Percentiles rank a stretch among this genome's conserved stretches.
Conservation (phyloP, 2,329 filamentous ascomycete genomes). For the Fulvia fulva region DNA sequence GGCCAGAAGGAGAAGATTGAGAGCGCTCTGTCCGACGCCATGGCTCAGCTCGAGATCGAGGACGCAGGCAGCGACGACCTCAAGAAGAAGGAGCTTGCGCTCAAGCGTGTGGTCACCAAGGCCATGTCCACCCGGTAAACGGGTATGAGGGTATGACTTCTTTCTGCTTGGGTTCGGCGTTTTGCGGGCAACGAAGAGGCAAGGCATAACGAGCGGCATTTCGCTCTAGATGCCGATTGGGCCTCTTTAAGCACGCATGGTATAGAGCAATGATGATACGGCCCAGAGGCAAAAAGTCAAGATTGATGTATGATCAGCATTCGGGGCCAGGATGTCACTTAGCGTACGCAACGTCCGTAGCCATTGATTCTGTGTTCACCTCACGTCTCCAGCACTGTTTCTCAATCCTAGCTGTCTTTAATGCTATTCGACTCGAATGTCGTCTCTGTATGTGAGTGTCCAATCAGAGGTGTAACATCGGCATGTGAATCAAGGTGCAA, state of each 20-base stretch:
- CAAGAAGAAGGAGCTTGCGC: conserved; percentile 98
- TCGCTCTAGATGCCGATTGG: conserved; percentile 12
- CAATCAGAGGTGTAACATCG: background rate
- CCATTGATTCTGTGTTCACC: conserved; percentile 7
- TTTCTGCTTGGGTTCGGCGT: conserved; percentile 18
- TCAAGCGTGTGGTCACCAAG: conserved; percentile 98
- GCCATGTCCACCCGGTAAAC: conserved; percentile 38
- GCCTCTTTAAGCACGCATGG: conserved; percentile 13
- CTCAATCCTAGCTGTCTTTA: background rate
- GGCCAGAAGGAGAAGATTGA: conserved; percentile 99
- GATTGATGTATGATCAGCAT: conserved; percentile 25
- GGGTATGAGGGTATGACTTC: conserved; percentile 3
- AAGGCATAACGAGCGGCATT: conserved; percentile 10
- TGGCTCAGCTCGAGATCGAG: conserved; percentile 94
- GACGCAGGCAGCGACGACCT: conserved; percentile 88
- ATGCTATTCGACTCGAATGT: too few relatives aligned
- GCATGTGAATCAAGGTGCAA: background rate
- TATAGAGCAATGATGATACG: conserved; percentile 26
- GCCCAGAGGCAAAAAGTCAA: conserved; percentile 22
- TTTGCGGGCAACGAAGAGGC: conserved; percentile 21
- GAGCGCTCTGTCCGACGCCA: conserved; percentile 91
- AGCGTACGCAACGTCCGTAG: conserved; percentile 19
- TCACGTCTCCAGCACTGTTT: background rate
- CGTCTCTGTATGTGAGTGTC: background rate
- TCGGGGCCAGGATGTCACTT: conserved; percentile 19